Conservation (phyloP, 2,329 filamentous ascomycete genomes). For the Trichoderma citrinoviride region DNA sequence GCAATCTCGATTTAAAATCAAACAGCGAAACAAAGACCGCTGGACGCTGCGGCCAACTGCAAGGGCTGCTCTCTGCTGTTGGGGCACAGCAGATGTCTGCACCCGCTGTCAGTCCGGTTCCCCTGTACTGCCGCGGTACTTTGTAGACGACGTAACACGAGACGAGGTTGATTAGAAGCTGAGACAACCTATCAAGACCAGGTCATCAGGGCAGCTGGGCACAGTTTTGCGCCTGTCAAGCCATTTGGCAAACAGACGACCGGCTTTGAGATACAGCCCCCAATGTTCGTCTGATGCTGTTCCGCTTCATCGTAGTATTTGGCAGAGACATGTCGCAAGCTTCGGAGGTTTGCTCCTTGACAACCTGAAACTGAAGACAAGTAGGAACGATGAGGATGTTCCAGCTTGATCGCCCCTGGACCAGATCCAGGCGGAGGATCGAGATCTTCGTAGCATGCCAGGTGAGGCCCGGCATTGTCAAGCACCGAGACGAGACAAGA, state of each 20-base stretch:
- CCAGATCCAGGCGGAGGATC: conserved; percentile 13
- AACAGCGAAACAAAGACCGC: background rate
- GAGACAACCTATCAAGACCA: conserved; percentile 33
- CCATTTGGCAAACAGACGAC: conserved; percentile 47
- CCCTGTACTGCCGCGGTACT: background rate
- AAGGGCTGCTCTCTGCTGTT: conserved; percentile 35
- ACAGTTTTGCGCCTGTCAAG: conserved; percentile 16
- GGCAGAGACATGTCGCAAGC: conserved; percentile 53
- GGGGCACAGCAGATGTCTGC: conserved; percentile 34
- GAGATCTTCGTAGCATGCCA: background rate
- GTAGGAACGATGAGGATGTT: no score
- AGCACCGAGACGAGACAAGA: conserved; percentile 47
- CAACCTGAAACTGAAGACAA: conserved; percentile 49
- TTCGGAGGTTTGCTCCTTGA: conserved; percentile 45
- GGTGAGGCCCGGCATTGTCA: conserved; percentile 42
- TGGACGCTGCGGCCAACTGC: background rate
- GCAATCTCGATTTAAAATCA: background rate
- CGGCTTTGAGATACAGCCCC: conserved; percentile 60
- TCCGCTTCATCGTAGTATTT: conserved; percentile 57
- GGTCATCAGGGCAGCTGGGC: conserved; percentile 2
- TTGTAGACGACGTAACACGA: conserved; percentile 20
- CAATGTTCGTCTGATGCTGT: conserved; percentile 55
- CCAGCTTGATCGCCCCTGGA: conserved; percentile 30
- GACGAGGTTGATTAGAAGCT: conserved; percentile 30
- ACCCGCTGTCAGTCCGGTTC: conserved; percentile 21